Conservation (phyloP, 1,284 basidiomycete genomes). For the Xerocomus amazonicus region DNA sequence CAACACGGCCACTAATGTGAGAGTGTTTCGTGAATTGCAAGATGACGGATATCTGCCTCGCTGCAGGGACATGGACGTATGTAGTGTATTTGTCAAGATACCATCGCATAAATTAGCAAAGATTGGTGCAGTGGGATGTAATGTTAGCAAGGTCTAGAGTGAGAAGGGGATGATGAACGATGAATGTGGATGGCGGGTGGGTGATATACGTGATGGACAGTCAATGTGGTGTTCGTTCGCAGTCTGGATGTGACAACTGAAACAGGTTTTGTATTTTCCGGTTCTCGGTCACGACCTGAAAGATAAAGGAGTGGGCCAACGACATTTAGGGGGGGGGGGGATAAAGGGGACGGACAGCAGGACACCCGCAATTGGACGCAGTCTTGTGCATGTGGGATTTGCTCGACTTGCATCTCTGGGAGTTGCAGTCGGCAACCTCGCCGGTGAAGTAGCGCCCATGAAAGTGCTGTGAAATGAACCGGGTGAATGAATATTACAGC, state of each 20-base stretch:
- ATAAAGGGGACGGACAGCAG: constrained; percentile 19
- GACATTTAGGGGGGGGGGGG: too few species aligned
- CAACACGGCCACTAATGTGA: constrained; percentile 21
- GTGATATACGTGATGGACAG: neutral
- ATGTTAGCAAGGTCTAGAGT: constrained; percentile 17
- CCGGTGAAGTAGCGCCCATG: constrained; percentile 61
- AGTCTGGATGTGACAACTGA: constrained; percentile 31
- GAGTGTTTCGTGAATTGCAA: neutral
- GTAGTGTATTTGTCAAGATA: constrained; percentile 16
- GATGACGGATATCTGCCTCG: constrained; percentile 4
- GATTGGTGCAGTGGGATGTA: constrained; percentile 11
- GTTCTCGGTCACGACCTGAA: constrained; percentile 31
- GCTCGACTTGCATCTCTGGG: constrained; percentile 51
- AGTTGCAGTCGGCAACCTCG: constrained; percentile 49
- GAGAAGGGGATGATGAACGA: neutral
- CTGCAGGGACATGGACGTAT: constrained; percentile 12
- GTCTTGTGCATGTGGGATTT: constrained; percentile 52
- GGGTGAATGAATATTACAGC: constrained; percentile 14
- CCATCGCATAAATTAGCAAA: constrained; percentile 15
- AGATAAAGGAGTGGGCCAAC: constrained; percentile 3
- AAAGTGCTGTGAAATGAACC: constrained; percentile 45
- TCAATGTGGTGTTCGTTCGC: constrained; percentile 21
- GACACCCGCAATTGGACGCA: constrained; percentile 47
- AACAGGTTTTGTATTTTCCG: constrained; percentile 33
- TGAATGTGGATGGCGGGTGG: neutral